These are phyloP conservation scores for Haplosporangium sp. DNA, from an alignment of 371 early-diverging fungal genomes.

Conservation along the genomic window DNA sequence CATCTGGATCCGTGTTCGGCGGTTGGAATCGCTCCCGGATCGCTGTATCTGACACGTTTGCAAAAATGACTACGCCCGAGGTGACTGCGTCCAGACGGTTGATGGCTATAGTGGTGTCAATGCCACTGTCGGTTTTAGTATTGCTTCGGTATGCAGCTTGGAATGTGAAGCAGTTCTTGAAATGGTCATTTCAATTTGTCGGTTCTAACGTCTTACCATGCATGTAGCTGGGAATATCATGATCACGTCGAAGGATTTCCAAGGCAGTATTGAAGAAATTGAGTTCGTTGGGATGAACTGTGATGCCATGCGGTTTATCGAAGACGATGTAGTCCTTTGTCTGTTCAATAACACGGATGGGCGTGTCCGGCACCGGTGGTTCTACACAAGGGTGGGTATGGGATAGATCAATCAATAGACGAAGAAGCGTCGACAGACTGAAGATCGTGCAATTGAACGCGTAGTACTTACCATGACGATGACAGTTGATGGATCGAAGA, in stretches of 20 bases:
- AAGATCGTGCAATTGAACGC: not conserved
- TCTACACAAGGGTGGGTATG: constrained; percentile 2
- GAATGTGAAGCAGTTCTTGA: too few relatives aligned
- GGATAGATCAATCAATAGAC: not conserved
- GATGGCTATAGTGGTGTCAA: constrained; percentile 19
- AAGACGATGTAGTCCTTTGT: constrained; percentile 42
- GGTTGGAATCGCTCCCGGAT: constrained; percentile 46
- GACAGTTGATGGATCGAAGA: constrained; percentile 41
- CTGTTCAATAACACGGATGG: constrained; percentile 37
- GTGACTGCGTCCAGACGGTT: constrained; percentile 52
- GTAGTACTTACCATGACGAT: constrained; percentile 38
- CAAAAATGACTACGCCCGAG: constrained; percentile 50
- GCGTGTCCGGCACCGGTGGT: constrained; percentile 44
- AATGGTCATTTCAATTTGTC: not conserved
- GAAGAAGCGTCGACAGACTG: not conserved
- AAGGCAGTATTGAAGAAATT: constrained; percentile 44
- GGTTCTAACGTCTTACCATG: constrained; percentile 26
- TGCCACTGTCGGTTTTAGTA: not conserved
- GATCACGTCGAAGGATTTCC: constrained; percentile 46
- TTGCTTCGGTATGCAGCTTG: not conserved
- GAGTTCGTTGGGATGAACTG: constrained; percentile 55
- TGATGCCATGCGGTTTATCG: constrained; percentile 54
- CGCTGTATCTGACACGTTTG: constrained; percentile 33
- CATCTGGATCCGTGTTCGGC: constrained; percentile 6
- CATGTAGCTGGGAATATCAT: constrained; percentile 43